These are phyloP conservation scores for Starmerella lactis-condensi DNA, from an alignment of 805 yeast genomes.

Conservation along the genomic window DNA sequence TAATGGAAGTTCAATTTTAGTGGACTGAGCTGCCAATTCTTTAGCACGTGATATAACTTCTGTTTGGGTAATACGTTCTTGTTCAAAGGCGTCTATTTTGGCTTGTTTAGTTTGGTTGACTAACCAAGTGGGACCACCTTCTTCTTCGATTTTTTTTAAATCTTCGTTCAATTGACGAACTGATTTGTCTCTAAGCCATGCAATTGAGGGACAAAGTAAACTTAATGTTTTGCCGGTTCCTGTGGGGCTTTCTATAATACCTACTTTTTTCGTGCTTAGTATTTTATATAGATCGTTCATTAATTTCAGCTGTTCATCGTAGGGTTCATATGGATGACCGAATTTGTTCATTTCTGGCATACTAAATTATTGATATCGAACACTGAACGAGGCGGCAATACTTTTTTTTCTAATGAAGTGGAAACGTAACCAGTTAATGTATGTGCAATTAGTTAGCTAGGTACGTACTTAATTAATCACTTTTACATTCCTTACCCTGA, in stretches of 20 bases:
- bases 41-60: too few relatives aligned
- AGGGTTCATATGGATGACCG: slow-evolving; percentile 69
- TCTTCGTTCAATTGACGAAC: slow-evolving; percentile 10
- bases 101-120: slow-evolving; percentile 24
- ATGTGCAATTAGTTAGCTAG: too few relatives aligned
- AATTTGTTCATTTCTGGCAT: slow-evolving; percentile 24
- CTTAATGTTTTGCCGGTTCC: slow-evolving; percentile 86
- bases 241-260: slow-evolving; percentile 81
- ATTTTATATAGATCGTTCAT: slow-evolving; percentile 60
- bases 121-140: slow-evolving; percentile 59
- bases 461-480: too few relatives aligned
- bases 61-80: too few relatives aligned
- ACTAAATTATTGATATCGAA: too few relatives aligned
- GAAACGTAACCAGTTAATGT: too few relatives aligned
- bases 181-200: slow-evolving; percentile 50
- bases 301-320: slow-evolving; percentile 53
- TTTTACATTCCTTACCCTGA: too few relatives aligned
- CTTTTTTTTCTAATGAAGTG: too few relatives aligned
- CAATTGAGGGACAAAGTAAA: slow-evolving; percentile 62
- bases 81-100: slow-evolving; percentile 11
- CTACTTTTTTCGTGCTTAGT: slow-evolving; percentile 37
- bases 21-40: too few relatives aligned
- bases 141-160: slow-evolving; percentile 21
- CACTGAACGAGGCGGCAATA: too few relatives aligned
- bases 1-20: too few relatives aligned